Conservation (phyloP, 768 basidiomycete species). For the Russula vinacea region DNA sequence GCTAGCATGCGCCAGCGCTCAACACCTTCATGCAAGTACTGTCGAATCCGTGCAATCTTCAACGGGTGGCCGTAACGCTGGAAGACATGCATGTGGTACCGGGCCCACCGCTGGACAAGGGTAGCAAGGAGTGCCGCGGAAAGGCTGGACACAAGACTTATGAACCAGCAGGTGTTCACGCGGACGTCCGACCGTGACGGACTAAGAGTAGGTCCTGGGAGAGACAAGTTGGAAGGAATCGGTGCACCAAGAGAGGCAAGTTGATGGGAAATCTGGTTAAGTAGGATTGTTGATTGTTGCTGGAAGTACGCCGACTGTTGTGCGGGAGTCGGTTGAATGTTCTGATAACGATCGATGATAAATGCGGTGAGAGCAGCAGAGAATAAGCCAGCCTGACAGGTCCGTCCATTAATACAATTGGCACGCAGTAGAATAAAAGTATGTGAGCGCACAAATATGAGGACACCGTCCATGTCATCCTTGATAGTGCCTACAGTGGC, state of each 20-base stretch:
- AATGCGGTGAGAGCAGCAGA: conserved; percentile 24
- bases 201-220: conserved; percentile 8
- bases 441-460: conserved; percentile 12
- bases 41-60: conserved; percentile 44
- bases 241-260: conserved; percentile 11
- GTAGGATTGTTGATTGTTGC: conserved; percentile 16
- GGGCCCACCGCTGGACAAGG: conserved; percentile 50
- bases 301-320: conserved; percentile 8
- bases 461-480: conserved; percentile 8
- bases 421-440: background rate
- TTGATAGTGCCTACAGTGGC: conserved; percentile 2
- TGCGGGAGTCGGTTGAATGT: conserved; percentile 15
- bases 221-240: background rate
- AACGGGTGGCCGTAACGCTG: conserved; percentile 33
- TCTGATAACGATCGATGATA: conserved; percentile 18
- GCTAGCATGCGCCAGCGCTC: conserved; percentile 41
- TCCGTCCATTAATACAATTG: background rate
- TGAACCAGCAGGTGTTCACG: conserved; percentile 45
- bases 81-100: conserved; percentile 37
- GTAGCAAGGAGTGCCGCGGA: conserved; percentile 45
- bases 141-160: conserved; percentile 40
- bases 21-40: conserved; percentile 40
- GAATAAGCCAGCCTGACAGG: conserved; percentile 25
- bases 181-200: conserved; percentile 38
- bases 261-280: conserved; percentile 22